Base-by-base conservation (phyloP, 331 rosid genomes). In the Pyrus hybrid region DNA sequence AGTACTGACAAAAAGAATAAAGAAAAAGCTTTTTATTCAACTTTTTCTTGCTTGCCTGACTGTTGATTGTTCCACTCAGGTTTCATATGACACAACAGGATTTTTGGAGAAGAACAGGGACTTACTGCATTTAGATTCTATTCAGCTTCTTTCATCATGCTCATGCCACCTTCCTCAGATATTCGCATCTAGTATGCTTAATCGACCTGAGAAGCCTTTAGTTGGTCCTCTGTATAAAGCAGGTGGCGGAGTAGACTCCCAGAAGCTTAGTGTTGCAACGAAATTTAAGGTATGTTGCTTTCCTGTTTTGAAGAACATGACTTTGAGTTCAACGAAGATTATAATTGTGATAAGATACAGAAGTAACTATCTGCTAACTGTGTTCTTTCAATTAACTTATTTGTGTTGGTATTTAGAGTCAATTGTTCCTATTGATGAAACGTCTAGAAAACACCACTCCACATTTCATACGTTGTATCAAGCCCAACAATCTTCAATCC, bases 231-330 rank as follows among this genome's bases (percentile, higher is more conserved):
- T 84, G 73, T 92, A 92, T 69, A 95, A 92, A 80, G 83, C 85
- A 71, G 97, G 99, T 45, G 98, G 99, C 41, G 98, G 99, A 63
- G 98, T 96, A 74, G 99, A 95, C 73, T 95, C 99, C 80, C 99
- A 92, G 75, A 95, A 95, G 87, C 86, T 92, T 58, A 95, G 99
- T 84, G 99, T 95, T 37, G 99, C 97, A 49, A 89, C 94, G 62
- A 95, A 95, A 85, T 95, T 95, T 85, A 95, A 95, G 98, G 99
- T 91, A 80, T 45, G 14, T 26, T 49, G 32, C 78, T 75, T 53
- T 68, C 30, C 71, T n/a, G 30, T 64, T 75, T 74, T 58, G 13
- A n/a, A 9, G 72, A 68, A 57, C 67, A 21, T 64, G 29, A 70
- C 57, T 63, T 70, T 37, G 67, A 57, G 26, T 26, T 51, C 32